phyloP scores from a whole-genome alignment of 1,284 basidiomycete species.

The Rhodotorula sp. region DNA sequence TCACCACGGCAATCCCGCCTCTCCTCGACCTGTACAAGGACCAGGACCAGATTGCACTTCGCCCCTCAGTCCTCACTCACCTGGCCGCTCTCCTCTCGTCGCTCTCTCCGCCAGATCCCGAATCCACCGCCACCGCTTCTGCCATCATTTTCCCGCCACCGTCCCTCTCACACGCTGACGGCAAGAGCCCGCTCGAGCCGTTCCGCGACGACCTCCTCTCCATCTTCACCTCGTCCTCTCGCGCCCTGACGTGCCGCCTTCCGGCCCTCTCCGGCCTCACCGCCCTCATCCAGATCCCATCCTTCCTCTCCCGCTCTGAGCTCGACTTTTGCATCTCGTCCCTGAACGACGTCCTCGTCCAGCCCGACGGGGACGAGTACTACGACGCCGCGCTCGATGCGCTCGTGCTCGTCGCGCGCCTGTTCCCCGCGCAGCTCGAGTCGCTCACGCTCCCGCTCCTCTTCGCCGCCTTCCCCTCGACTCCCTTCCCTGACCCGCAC shows the following conservation, averaged over 20 bases:
- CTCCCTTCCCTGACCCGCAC: constrained; percentile 47
- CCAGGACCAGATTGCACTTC: constrained; percentile 72
- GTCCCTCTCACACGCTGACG: constrained; percentile 12
- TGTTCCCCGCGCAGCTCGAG: constrained; percentile 57
- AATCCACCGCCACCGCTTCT: constrained; percentile 47
- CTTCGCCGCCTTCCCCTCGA: constrained; percentile 62
- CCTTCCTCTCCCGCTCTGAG: constrained; percentile 70
- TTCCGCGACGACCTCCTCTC: constrained; percentile 77
- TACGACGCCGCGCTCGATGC: constrained; percentile 66
- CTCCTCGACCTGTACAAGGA: constrained; percentile 73
- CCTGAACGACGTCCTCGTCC: constrained; percentile 64
- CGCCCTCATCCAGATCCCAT: constrained; percentile 64
- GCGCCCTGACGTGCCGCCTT: constrained; percentile 20
- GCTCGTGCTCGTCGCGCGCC: constrained; percentile 67
- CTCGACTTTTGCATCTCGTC: constrained; percentile 74
- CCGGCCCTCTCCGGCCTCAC: constrained; percentile 66
- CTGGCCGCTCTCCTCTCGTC: constrained; percentile 37
- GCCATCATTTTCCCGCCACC: constrained; percentile 18
- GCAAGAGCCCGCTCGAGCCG: constrained; percentile 59
- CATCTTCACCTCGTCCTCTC: constrained; percentile 59
- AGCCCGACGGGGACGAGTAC: constrained; percentile 53
- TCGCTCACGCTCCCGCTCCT: constrained; percentile 77
- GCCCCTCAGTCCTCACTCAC: constrained; percentile 64
- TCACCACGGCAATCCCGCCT: constrained; percentile 68
- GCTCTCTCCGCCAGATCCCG: constrained; percentile 51